Conservation (phyloP, 179 eudicot species). For the Actinidia arguta region DNA sequence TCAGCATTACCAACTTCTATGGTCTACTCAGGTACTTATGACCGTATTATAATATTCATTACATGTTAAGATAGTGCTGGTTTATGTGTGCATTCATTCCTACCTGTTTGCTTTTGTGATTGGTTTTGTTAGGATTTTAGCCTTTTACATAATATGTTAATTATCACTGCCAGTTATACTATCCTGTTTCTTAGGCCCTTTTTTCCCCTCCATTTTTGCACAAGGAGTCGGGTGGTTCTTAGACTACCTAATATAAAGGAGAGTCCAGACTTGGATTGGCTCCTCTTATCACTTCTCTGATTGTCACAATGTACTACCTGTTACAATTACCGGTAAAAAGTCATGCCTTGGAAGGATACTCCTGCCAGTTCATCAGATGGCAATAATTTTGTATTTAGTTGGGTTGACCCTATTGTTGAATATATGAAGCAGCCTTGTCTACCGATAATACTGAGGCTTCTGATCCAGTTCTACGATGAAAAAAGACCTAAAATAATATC, state of each 20-base stretch:
- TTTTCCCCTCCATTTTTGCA: not conserved
- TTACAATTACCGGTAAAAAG: not conserved
- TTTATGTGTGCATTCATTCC: not conserved
- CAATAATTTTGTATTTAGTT: slow-evolving; percentile 3
- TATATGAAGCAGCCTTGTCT: not conserved
- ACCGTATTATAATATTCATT: not conserved
- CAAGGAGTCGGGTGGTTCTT: no score
- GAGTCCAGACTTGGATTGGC: not conserved
- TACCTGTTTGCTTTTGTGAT: not conserved
- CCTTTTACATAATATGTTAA: not conserved
- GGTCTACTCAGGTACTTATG: slow-evolving; percentile 17
- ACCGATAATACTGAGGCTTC: no score
- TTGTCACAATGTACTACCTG: not conserved
- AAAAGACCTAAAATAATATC: not conserved
- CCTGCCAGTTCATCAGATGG: not conserved
- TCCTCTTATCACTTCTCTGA: not conserved
- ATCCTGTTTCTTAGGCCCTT: no score
- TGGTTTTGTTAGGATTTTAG: slow-evolving; percentile 6
- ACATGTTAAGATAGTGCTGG: not conserved
- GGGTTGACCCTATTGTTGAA: not conserved
- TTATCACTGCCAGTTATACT: not conserved
- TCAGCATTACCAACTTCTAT: not conserved
- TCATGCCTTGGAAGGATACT: not conserved
- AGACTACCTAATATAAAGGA: not conserved
- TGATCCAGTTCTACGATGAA: not conserved